These are phyloP conservation scores for Eutrema heterophyllum DNA, from an alignment of 345 rosid species.

Conservation along the genomic window DNA sequence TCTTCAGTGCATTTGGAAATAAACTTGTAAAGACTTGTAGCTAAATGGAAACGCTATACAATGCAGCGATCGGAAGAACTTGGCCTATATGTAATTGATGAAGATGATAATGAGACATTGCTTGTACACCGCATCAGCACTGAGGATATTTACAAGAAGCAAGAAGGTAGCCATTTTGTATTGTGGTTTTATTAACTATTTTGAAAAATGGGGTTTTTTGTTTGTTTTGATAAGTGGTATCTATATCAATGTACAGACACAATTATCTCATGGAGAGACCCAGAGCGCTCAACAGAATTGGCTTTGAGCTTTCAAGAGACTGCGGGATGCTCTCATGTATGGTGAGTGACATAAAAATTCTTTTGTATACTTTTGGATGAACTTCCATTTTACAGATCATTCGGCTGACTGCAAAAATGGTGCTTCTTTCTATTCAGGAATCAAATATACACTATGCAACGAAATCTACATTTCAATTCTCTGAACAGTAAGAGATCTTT, in stretches of 20 bases:
- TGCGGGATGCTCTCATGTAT: conserved; percentile 72
- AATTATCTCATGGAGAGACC: conserved; percentile 95
- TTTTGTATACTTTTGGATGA: not conserved
- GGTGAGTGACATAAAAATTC: conserved; percentile 28
- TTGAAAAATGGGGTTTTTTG: not conserved
- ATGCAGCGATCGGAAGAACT: conserved; percentile 74
- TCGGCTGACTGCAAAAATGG: conserved; percentile 16
- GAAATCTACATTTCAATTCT: conserved; percentile 59
- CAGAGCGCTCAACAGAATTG: conserved; percentile 59
- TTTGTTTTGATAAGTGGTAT: not conserved
- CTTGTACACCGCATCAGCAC: conserved; percentile 75
- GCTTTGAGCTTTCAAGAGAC: conserved; percentile 93
- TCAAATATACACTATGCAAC: conserved; percentile 62
- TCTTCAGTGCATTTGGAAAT: not conserved
- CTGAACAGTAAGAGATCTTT: conserved; percentile 62
- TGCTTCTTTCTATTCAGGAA: conserved; percentile 37
- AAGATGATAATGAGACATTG: conserved; percentile 74
- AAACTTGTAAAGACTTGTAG: conserved; percentile 29
- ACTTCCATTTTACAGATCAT: not conserved
- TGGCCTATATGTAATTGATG: conserved; percentile 75
- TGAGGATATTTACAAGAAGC: conserved; percentile 80
- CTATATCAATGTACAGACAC: conserved; percentile 46
- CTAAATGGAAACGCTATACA: conserved; percentile 22
- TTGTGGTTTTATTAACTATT: not conserved
- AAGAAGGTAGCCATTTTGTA: conserved; percentile 60